These are phyloP conservation scores for Lonicera japonica DNA, from an alignment of 129 eudicot genomes.

Conservation along the genomic window DNA sequence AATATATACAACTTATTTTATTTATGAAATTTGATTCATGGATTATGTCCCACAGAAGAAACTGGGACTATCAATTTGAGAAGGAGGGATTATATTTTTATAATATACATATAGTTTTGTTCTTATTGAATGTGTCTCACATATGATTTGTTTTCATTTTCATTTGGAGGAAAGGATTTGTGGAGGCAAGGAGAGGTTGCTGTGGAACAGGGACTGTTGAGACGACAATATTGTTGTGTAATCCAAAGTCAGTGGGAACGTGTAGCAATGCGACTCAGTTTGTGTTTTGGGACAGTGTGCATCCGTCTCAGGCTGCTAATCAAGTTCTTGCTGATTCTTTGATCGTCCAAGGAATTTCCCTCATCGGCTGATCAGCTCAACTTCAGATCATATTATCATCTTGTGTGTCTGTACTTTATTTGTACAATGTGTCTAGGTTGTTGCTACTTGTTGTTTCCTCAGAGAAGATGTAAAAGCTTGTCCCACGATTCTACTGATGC, in stretches of 20 bases:
- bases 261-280: constrained; percentile 63
- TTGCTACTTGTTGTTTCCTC: constrained; percentile 5
- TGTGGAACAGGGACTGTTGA: constrained; percentile 90
- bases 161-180: constrained; percentile 41
- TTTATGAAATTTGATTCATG: too few species aligned
- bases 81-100: too few species aligned
- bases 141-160: neutral
- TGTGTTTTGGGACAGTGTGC: constrained; percentile 92
- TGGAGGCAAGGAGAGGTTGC: constrained; percentile 80
- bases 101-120: too few species aligned
- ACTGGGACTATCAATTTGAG: too few species aligned
- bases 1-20: too few species aligned
- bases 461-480: neutral
- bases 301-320: constrained; percentile 80
- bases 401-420: too few species aligned
- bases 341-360: constrained; percentile 50
- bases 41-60: too few species aligned
- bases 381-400: neutral
- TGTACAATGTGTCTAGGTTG: neutral
- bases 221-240: constrained; percentile 66
- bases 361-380: constrained; percentile 31
- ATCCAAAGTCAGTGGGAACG: constrained; percentile 67
- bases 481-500: neutral
- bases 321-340: constrained; percentile 63
- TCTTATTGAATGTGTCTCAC: too few species aligned